Base-by-base conservation (phyloP, 2,329 filamentous ascomycete species). In the Fusarium brevicatenulatum region DNA sequence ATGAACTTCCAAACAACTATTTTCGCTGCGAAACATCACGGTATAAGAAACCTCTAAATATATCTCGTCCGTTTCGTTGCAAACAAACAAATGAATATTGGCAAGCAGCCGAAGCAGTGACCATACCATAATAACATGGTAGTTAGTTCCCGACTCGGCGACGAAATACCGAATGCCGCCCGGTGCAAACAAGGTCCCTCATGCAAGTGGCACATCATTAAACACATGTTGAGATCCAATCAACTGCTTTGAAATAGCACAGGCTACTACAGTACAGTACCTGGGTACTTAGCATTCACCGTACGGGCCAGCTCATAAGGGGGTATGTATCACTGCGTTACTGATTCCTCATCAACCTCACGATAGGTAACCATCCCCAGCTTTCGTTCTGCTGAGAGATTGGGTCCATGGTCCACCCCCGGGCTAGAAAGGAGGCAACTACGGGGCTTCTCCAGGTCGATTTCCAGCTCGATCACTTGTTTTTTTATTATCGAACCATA, bases 171-270 rank as follows among this genome's bases (percentile, higher is more conserved):
- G 71, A 73, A 73, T 68, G 67, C 67, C 71, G 71, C 36, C 58
- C 39, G 30, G 40, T 44, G 52, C 25, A 32, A 52, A 63, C 65
- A 68, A 57, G 34, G 36, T 58, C 52, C 53, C 23, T 66, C 36
- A 67, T 67, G 67, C 63, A 71, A 54, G 68, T 68, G 63, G 66
- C 68, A 60, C 70, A 63, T 46, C 43, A 68, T 68, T 44, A 42
- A 68, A 46, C 66, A 54, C 66, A 65, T 68, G 71, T 72, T 74
- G 71, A 71, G 71, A 65, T 57, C 71, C 71, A 73, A 73, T 72
- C 56, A 72, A 49, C 32, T 56, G 39, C 40, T 43, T 43, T 61
- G 40, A 34, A 32, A 34, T 18, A 40, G 15, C 42, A 23, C 64
- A 25, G 25, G 43, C 43, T 63, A 25, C 43, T 54, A 25, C 30